Conservation (phyloP, 768 basidiomycete species). For the Collybia sordida region DNA sequence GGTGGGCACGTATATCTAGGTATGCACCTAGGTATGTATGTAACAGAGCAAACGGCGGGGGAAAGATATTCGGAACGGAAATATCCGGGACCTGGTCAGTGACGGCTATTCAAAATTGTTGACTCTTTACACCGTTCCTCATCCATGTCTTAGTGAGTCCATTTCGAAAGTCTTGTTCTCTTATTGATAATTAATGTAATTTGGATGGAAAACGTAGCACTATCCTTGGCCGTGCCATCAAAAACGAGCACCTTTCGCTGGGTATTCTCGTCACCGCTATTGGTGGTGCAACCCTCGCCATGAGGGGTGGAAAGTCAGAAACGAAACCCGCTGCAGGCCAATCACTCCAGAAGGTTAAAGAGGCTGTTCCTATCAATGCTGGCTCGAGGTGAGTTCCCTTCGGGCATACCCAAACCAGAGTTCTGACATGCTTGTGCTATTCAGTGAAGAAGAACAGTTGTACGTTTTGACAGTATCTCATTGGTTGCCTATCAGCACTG, state of each 20-base stretch:
- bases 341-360: conserved; percentile 58
- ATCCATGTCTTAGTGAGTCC: conserved; percentile 20
- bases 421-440: conserved; percentile 6
- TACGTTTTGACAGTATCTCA: conserved; percentile 38
- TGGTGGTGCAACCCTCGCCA: conserved; percentile 51
- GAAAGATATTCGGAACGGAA: conserved; percentile 12
- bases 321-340: conserved; percentile 38
- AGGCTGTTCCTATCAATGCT: conserved; percentile 62
- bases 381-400: conserved; percentile 59
- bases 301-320: conserved; percentile 57
- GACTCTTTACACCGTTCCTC: conserved; percentile 8
- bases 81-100: conserved; percentile 15
- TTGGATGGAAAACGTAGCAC: conserved; percentile 39
- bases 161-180: background rate
- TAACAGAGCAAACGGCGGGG: background rate
- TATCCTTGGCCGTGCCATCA: conserved; percentile 77
- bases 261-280: conserved; percentile 60
- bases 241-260: conserved; percentile 79
- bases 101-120: conserved; percentile 15
- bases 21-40: no score
- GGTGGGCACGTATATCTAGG: no score
- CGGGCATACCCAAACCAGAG: background rate
- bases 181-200: background rate
- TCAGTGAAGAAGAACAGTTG: conserved; percentile 85
- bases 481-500: conserved; percentile 21